Evolutionary conservation across 1,284 basidiomycete species (phyloP).

Genomic region (Volvariella surrecta): DNA sequence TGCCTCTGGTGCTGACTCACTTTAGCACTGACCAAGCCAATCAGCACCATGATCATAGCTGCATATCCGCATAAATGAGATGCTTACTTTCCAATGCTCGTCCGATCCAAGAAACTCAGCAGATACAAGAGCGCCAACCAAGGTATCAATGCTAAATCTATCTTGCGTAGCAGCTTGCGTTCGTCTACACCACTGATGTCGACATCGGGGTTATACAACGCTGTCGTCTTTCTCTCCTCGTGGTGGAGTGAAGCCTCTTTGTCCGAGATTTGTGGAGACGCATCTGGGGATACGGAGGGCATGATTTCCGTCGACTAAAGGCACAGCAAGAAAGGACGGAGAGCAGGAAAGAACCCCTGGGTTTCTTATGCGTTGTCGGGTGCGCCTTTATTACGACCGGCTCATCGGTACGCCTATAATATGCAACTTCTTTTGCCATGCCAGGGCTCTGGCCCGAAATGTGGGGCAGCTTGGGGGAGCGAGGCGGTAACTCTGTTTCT

Average conservation of each 20-base stretch:
- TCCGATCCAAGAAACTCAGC: slow-evolving; percentile 68
- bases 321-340: not conserved
- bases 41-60: not conserved
- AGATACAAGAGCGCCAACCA: slow-evolving; percentile 71
- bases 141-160: slow-evolving; percentile 56
- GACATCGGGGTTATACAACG: slow-evolving; percentile 40
- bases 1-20: slow-evolving; percentile 21
- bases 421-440: too few relatives aligned
- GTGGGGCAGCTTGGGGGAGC: too few relatives aligned
- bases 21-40: slow-evolving; percentile 54
- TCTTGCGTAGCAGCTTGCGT: slow-evolving; percentile 53
- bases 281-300: not conserved
- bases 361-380: not conserved
- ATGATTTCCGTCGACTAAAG: slow-evolving; percentile 3
- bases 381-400: not conserved
- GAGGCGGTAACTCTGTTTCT: too few relatives aligned
- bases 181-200: slow-evolving; percentile 53
- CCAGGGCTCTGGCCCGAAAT: too few relatives aligned
- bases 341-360: not conserved
- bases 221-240: slow-evolving; percentile 10
- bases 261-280: slow-evolving; percentile 8
- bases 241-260: slow-evolving; percentile 17
- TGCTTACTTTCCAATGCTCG: slow-evolving; percentile 69
- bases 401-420: too few relatives aligned
- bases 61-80: slow-evolving; percentile 2